These are phyloP conservation scores for Botrytis elliptica DNA, from an alignment of 2,329 filamentous ascomycete species.

Conservation along the genomic window DNA sequence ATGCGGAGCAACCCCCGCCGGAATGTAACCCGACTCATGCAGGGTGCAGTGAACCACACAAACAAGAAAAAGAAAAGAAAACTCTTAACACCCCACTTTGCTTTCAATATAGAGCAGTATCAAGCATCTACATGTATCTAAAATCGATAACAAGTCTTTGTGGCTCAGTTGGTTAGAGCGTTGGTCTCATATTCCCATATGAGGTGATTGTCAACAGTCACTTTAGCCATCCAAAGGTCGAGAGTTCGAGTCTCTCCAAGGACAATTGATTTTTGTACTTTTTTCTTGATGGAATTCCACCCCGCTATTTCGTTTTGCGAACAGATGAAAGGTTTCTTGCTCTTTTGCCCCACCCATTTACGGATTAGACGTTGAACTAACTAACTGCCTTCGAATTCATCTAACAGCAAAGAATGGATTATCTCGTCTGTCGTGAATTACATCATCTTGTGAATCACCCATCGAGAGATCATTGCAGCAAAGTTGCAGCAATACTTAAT, in stretches of 20 bases:
- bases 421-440: background rate
- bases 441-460: background rate
- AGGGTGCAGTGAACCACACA: background rate
- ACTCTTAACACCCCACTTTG: background rate
- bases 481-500: background rate
- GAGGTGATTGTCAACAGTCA: constrained; percentile 10
- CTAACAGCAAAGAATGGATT: background rate
- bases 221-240: constrained; percentile 45
- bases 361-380: background rate
- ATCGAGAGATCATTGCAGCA: background rate
- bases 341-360: background rate
- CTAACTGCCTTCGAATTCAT: background rate
- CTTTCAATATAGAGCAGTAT: fast-evolving
- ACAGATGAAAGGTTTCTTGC: background rate
- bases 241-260: constrained; percentile 52
- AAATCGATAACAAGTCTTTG: constrained; percentile 36
- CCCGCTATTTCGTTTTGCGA: background rate
- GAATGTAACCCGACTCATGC: background rate
- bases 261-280: constrained; percentile 32
- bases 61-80: background rate
- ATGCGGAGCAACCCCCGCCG: background rate
- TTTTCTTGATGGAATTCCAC: background rate
- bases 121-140: fast-evolving
- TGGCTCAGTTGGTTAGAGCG: constrained; percentile 47
- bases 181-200: constrained; percentile 41